These are phyloP conservation scores for Waltergamsia citrina DNA, from an alignment of 2,329 filamentous ascomycete genomes.

Conservation along the genomic window DNA sequence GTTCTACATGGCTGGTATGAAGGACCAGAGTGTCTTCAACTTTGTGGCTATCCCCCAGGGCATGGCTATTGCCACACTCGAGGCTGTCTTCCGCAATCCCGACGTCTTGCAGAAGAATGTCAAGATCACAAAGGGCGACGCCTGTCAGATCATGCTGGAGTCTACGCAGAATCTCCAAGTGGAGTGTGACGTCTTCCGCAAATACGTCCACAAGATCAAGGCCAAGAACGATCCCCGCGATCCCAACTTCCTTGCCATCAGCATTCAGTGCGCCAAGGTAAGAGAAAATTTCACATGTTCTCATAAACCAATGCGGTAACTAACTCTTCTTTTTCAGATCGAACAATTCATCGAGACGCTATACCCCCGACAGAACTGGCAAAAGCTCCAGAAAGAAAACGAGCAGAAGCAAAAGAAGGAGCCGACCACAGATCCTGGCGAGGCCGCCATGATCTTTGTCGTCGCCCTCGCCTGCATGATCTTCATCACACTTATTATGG, in stretches of 20 bases:
- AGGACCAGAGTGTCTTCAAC: conserved; percentile 97
- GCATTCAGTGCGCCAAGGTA: conserved; percentile 80
- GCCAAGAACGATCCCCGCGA: conserved; percentile 92
- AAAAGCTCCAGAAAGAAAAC: conserved; percentile 36
- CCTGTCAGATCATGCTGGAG: conserved; percentile 84
- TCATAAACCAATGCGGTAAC: neutral
- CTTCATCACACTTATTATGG: conserved; percentile 70
- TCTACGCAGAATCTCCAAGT: conserved; percentile 82
- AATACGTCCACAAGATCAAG: conserved; percentile 72
- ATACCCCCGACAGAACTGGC: conserved; percentile 75
- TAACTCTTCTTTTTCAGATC: conserved; percentile 42
- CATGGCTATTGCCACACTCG: conserved; percentile 95
- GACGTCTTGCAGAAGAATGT: conserved; percentile 77
- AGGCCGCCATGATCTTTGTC: conserved; percentile 55
- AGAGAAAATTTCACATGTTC: conserved; percentile 2
- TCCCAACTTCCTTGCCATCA: conserved; percentile 87
- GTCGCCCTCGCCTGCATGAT: conserved; percentile 61
- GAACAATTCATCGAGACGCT: conserved; percentile 93
- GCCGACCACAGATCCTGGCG: conserved; percentile 41
- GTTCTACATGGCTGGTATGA: conserved; percentile 94
- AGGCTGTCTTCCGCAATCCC: conserved; percentile 86
- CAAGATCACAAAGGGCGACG: conserved; percentile 94
- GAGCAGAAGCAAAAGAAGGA: conserved; percentile 28
- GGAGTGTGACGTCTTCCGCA: conserved; percentile 74
- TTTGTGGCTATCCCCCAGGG: conserved; percentile 94